These are phyloP conservation scores for Parathielavia appendiculata DNA, from an alignment of 495 filamentous ascomycete species.

Conservation along the genomic window DNA sequence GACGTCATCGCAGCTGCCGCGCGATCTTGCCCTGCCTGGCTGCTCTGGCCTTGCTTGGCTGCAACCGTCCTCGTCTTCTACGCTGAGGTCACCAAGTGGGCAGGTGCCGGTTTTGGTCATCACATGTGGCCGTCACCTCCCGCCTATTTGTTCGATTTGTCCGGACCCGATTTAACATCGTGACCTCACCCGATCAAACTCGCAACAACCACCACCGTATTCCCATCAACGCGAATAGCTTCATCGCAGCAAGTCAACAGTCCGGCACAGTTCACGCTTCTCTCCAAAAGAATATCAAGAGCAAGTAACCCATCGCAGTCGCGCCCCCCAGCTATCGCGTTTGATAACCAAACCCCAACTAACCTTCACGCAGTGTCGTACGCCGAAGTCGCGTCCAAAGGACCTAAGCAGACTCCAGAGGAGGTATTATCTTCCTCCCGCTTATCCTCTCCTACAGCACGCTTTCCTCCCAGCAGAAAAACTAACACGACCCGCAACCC, in stretches of 20 bases:
- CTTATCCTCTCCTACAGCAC: background rate
- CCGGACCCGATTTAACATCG: background rate
- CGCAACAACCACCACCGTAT: background rate
- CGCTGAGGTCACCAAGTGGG: slow-evolving; percentile 18
- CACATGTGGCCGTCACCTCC: slow-evolving; percentile 20
- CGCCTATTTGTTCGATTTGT: slow-evolving; percentile 7
- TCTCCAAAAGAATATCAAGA: background rate
- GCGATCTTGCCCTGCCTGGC: background rate
- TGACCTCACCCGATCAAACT: slow-evolving; percentile 3
- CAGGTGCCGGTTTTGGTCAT: slow-evolving; percentile 21
- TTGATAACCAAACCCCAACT: background rate
- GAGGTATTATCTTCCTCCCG: slow-evolving; percentile 47
- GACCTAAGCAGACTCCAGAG: slow-evolving; percentile 65
- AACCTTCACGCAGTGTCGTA: slow-evolving; percentile 58
- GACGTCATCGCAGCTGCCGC: slow-evolving; percentile 27
- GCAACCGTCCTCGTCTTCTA: slow-evolving; percentile 5
- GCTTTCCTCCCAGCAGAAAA: background rate
- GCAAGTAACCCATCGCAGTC: slow-evolving; percentile 7
- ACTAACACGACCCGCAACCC: background rate
- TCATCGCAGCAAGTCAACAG: background rate
- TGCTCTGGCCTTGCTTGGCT: slow-evolving; percentile 10
- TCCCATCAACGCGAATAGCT: background rate
- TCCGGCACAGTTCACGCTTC: background rate
- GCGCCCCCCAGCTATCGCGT: background rate
- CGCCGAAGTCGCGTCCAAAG: slow-evolving; percentile 66